phyloP scores from a whole-genome alignment of 2,329 filamentous ascomycete species.

The Dichotomopilus funicola region DNA sequence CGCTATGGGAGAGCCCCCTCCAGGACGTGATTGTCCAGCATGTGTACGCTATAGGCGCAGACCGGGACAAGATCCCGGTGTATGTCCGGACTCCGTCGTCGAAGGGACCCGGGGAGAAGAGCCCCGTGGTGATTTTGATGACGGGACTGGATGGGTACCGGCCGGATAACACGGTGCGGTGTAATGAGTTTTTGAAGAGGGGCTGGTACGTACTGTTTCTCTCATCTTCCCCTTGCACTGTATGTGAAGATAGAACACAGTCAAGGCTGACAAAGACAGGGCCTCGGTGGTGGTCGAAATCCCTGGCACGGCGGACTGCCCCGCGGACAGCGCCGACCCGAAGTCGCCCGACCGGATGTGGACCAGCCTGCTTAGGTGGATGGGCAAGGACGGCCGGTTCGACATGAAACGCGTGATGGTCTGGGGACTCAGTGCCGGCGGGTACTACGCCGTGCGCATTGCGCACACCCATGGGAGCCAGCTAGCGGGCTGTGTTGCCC shows the following conservation, averaged over 20 bases:
- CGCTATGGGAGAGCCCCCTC: conserved; percentile 51
- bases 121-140: conserved; percentile 49
- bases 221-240: background rate
- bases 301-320: conserved; percentile 61
- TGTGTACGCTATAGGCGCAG: conserved; percentile 39
- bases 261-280: too few relatives aligned
- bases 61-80: conserved; percentile 53
- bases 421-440: conserved; percentile 61
- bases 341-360: conserved; percentile 54
- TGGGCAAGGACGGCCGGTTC: conserved; percentile 43
- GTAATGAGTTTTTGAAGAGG: conserved; percentile 54
- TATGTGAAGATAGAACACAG: too few relatives aligned
- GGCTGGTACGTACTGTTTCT: conserved; percentile 38
- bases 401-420: conserved; percentile 51
- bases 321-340: conserved; percentile 56
- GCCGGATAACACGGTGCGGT: conserved; percentile 55
- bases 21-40: conserved; percentile 57
- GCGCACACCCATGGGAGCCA: conserved; percentile 57
- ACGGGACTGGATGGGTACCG: conserved; percentile 58
- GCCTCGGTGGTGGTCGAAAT: conserved; percentile 57
- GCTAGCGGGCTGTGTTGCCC: conserved; percentile 52
- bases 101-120: conserved; percentile 27
- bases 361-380: conserved; percentile 55
- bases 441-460: conserved; percentile 62
- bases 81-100: conserved; percentile 54